Conservation (phyloP, 2,329 filamentous ascomycete genomes). For the Xylariaceae sp. region DNA sequence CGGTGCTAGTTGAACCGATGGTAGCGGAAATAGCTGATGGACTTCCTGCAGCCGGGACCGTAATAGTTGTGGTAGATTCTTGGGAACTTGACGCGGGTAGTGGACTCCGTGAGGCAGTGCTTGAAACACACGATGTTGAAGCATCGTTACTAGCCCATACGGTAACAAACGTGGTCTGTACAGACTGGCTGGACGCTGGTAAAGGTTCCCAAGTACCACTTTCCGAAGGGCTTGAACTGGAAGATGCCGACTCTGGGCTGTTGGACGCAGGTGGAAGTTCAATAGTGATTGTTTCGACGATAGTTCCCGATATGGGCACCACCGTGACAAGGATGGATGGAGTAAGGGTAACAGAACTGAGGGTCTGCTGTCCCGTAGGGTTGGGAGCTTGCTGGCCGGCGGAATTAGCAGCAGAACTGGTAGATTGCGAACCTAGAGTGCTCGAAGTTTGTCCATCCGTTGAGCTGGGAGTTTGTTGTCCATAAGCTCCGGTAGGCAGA, state of each 20-base stretch:
- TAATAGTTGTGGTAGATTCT: conserved; percentile 12
- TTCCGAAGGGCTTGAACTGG: neutral
- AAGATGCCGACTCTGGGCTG: neutral
- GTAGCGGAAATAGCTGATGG: conserved; percentile 1
- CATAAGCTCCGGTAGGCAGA: conserved; percentile 19
- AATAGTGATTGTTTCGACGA: conserved; percentile 16
- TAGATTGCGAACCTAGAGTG: conserved; percentile 1
- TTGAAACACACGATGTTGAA: conserved; percentile 14
- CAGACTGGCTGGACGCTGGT: conserved; percentile 3
- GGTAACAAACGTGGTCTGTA: conserved; percentile 14
- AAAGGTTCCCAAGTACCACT: neutral
- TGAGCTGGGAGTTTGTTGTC: conserved; percentile 9
- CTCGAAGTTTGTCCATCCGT: conserved; percentile 8
- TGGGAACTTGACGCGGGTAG: conserved; percentile 6
- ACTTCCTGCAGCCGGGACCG: conserved; percentile 6
- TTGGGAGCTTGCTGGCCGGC: conserved; percentile 8
- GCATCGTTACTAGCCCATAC: conserved; percentile 6
- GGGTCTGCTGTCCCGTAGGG: neutral
- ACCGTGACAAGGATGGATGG: conserved; percentile 5
- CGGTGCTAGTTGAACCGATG: neutral
- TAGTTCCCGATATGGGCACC: conserved; percentile 11
- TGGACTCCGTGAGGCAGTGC: conserved; percentile 7
- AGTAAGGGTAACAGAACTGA: conserved; percentile 1
- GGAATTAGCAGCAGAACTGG: neutral
- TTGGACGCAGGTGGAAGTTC: conserved; percentile 11